phyloP scores from a whole-genome alignment of 2,329 filamentous ascomycete genomes.

The Zopfia rhizophila region DNA sequence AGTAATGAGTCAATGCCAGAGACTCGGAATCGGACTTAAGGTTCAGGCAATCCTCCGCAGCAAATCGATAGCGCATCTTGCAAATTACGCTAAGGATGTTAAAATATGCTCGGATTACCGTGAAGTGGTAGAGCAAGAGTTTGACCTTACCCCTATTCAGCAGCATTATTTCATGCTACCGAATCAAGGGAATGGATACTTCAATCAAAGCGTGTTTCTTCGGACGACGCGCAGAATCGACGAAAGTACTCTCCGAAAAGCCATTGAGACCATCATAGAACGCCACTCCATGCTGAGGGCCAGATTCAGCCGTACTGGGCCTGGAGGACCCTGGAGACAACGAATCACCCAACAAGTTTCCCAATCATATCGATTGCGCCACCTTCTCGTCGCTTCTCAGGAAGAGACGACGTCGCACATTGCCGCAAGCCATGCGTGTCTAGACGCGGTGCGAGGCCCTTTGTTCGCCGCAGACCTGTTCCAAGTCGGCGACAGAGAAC shows the following conservation, averaged over 20 bases:
- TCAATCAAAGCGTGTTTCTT: slow-evolving; percentile 59
- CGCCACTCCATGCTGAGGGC: slow-evolving; percentile 49
- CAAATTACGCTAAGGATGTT: slow-evolving; percentile 24
- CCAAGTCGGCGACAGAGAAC: slow-evolving; percentile 18
- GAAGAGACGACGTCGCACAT: slow-evolving; percentile 28
- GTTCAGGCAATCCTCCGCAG: slow-evolving; percentile 44
- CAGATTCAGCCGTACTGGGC: slow-evolving; percentile 37
- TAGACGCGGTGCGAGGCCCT: slow-evolving; percentile 43
- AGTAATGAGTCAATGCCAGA: too few species aligned
- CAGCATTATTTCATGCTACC: slow-evolving; percentile 53
- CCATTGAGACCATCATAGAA: slow-evolving; percentile 34
- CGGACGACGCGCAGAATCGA: slow-evolving; percentile 43
- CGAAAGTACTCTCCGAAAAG: slow-evolving; percentile 28
- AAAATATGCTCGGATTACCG: too few species aligned
- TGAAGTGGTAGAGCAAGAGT: slow-evolving; percentile 44
- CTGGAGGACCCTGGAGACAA: slow-evolving; percentile 25
- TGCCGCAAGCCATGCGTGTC: slow-evolving; percentile 33
- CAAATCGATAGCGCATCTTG: slow-evolving; percentile 43
- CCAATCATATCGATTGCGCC: slow-evolving; percentile 34
- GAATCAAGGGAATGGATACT: slow-evolving; percentile 48
- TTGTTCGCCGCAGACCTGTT: slow-evolving; percentile 41
- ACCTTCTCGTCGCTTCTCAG: slow-evolving; percentile 14
- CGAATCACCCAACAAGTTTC: slow-evolving; percentile 25
- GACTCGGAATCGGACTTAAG: too few species aligned
- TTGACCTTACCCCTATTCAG: slow-evolving; percentile 59